Conservation (phyloP, 1,284 basidiomycete species). For the Coriolopsis trogii region DNA sequence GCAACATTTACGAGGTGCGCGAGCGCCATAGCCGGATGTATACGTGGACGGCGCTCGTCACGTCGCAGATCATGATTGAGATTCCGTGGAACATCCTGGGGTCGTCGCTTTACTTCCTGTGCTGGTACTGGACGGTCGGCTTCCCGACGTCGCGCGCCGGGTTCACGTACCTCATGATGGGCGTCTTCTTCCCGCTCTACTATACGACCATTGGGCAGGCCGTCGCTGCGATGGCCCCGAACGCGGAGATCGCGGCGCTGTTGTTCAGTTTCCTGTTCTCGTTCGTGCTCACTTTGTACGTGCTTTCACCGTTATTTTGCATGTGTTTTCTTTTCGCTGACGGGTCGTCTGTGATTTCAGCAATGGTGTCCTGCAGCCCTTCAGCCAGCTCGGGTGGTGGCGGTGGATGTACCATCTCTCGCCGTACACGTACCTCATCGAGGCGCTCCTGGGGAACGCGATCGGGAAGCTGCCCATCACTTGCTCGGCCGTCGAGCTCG, state of each 20-base stretch:
- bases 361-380: constrained; percentile 71
- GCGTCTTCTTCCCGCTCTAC: constrained; percentile 57
- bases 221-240: constrained; percentile 70
- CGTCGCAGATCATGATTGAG: constrained; percentile 64
- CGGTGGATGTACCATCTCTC: constrained; percentile 82
- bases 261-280: constrained; percentile 66
- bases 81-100: constrained; percentile 70
- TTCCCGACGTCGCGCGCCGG: constrained; percentile 55
- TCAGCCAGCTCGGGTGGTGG: constrained; percentile 74
- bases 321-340: not conserved
- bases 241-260: constrained; percentile 65
- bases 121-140: constrained; percentile 76
- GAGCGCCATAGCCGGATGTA: constrained; percentile 80
- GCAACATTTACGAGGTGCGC: constrained; percentile 64
- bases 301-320: too few species aligned
- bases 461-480: constrained; percentile 45
- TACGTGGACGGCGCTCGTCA: constrained; percentile 77
- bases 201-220: constrained; percentile 52
- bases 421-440: constrained; percentile 74
- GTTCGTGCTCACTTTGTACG: constrained; percentile 67
- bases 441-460: constrained; percentile 55
- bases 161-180: constrained; percentile 59
- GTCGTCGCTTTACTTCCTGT: constrained; percentile 60
- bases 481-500: constrained; percentile 48
- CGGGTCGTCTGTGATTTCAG: constrained; percentile 30